Conservation (phyloP, 352 stramenopile genomes). For the Pythium plurisporium region DNA sequence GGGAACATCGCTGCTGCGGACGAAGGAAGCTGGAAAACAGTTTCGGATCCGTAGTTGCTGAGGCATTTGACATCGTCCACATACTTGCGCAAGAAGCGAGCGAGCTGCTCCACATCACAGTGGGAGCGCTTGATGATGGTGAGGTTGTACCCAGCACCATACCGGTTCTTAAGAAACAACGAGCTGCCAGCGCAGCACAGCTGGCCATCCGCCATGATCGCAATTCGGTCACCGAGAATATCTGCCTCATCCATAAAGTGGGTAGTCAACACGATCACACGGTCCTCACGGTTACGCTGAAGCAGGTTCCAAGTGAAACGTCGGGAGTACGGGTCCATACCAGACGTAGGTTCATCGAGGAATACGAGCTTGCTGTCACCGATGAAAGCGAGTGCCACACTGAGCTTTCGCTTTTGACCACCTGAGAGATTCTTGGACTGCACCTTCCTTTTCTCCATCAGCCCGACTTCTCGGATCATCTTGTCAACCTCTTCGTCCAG, state of each 20-base stretch:
- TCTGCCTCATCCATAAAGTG: constrained; percentile 81
- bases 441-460: constrained; percentile 61
- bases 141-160: constrained; percentile 79
- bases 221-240: constrained; percentile 59
- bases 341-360: constrained; percentile 86
- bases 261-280: constrained; percentile 65
- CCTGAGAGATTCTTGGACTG: constrained; percentile 61
- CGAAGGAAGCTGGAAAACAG: constrained; percentile 90
- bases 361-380: constrained; percentile 82
- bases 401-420: constrained; percentile 92
- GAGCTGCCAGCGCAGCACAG: constrained; percentile 72
- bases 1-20: constrained; percentile 72
- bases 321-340: constrained; percentile 91
- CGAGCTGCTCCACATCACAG: constrained; percentile 2
- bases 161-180: constrained; percentile 89
- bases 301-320: constrained; percentile 92
- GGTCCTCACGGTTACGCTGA: constrained; percentile 48
- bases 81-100: background rate
- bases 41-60: constrained; percentile 89
- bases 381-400: constrained; percentile 89
- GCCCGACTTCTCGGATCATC: constrained; percentile 61
- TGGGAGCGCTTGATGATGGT: constrained; percentile 28
- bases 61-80: constrained; percentile 32
- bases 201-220: constrained; percentile 86
- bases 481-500: background rate